phyloP scores from a whole-genome alignment of 2,329 filamentous ascomycete genomes.

The Pseudohalonectria lignicola region DNA sequence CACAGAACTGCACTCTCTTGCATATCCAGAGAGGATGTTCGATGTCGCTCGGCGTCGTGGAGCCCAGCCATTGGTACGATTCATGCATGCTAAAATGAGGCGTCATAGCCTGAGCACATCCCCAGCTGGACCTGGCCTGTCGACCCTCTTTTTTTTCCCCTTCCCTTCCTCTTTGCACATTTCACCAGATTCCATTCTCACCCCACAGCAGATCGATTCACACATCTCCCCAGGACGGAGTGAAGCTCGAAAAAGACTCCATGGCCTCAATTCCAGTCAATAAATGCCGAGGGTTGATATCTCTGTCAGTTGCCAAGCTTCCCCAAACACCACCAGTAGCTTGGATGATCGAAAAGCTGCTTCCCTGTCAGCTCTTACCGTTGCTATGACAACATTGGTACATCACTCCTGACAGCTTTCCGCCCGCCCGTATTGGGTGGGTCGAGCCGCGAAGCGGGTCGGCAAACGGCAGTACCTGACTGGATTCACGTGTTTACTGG shows the following conservation, averaged over 20 bases:
- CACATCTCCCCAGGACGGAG: background rate
- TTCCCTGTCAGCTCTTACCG: background rate
- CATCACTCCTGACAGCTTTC: no score
- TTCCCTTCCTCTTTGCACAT: background rate
- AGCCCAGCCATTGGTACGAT: background rate
- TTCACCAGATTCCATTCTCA: background rate
- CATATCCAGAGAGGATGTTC: no score
- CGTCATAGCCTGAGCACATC: background rate
- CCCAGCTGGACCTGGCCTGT: background rate
- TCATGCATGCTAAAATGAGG: background rate
- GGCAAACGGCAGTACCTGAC: no score
- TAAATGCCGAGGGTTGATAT: no score
- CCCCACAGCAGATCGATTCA: background rate
- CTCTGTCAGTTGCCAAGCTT: background rate
- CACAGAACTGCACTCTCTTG: no score
- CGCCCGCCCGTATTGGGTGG: background rate
- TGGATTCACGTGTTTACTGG: no score
- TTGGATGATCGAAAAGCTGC: background rate
- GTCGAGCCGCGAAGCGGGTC: no score
- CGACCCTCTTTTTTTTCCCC: background rate
- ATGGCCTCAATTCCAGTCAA: no score
- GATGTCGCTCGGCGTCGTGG: no score
- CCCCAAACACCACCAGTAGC: background rate
- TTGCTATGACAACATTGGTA: conserved; percentile 2
- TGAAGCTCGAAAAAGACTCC: background rate